A percentile compares a stretch with the other conserved stretches of the same genome.
phyloP scores from a whole-genome alignment of 495 filamentous ascomycete species.

The Daldinia childiae region DNA sequence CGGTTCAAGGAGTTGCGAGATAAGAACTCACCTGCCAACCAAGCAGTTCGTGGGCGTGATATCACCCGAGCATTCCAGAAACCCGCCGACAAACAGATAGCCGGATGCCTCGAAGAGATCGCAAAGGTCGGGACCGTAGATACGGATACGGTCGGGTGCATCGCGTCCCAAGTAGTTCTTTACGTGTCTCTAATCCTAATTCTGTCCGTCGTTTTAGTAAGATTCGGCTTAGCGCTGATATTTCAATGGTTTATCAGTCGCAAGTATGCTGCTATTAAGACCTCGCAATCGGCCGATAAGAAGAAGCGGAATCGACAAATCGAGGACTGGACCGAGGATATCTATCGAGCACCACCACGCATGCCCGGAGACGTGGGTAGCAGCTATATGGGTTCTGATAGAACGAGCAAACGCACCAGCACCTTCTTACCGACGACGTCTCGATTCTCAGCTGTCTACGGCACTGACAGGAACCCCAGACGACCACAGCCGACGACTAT shows the following conservation, averaged over 20 bases:
- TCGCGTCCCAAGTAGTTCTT: conserved; percentile 95
- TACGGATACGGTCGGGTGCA: conserved; percentile 95
- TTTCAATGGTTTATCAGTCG: conserved; percentile 96
- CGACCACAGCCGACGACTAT: conserved; percentile 83
- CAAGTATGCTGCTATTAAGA: conserved; percentile 80
- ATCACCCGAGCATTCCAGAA: conserved; percentile 87
- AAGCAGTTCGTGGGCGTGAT: conserved; percentile 83
- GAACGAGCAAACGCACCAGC: conserved; percentile 82
- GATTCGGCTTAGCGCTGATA: conserved; percentile 87
- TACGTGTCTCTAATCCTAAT: conserved; percentile 96
- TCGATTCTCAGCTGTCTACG: conserved; percentile 94
- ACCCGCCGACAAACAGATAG: conserved; percentile 77
- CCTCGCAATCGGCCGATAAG: conserved; percentile 72
- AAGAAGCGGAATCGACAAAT: conserved; percentile 91
- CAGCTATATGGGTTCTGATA: conserved; percentile 67
- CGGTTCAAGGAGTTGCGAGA: conserved; percentile 81
- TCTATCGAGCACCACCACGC: conserved; percentile 87
- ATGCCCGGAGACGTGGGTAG: conserved; percentile 72
- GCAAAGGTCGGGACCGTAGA: conserved; percentile 96
- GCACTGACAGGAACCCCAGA: conserved; percentile 63
- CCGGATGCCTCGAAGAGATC: conserved; percentile 87
- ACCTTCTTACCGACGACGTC: conserved; percentile 84
- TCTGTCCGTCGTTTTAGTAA: conserved; percentile 83
- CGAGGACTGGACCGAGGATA: conserved; percentile 98
- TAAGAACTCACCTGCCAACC: conserved; percentile 62